Evolutionary conservation across 176 grass and related monocot genomes (phyloP).

Genomic region (Miscanthus lutarioriparius): DNA sequence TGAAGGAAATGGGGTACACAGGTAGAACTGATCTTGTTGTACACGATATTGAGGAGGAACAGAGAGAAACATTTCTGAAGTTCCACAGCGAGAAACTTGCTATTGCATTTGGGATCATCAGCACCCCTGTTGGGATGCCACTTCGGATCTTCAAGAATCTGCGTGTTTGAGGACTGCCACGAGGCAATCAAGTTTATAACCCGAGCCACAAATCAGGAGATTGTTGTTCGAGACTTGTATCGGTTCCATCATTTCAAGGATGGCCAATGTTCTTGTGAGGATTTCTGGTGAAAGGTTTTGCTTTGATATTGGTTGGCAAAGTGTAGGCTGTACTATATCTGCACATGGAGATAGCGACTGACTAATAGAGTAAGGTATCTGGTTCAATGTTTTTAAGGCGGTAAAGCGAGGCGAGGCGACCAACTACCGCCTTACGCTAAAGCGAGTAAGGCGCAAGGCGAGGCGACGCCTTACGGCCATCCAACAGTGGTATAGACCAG

Average conservation of each 20-base stretch:
- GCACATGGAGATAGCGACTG: neutral
- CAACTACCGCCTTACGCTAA: too few relatives aligned
- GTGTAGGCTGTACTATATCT: neutral
- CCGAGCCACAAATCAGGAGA: constrained; percentile 28
- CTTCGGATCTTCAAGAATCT: constrained; percentile 66
- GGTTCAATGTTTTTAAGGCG: too few relatives aligned
- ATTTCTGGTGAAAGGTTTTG: constrained; percentile 53
- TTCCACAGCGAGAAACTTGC: constrained; percentile 63
- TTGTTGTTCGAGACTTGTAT: constrained; percentile 53
- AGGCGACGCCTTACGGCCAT: too few relatives aligned
- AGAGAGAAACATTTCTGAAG: constrained; percentile 59
- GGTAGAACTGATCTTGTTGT: constrained; percentile 53
- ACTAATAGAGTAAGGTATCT: neutral
- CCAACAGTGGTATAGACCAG: too few relatives aligned
- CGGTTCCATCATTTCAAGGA: constrained; percentile 62
- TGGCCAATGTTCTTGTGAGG: constrained; percentile 50
- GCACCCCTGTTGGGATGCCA: constrained; percentile 38
- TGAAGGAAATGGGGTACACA: constrained; percentile 55
- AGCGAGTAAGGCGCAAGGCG: too few relatives aligned
- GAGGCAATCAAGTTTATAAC: constrained; percentile 53
- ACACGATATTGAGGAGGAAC: constrained; percentile 61
- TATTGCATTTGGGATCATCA: constrained; percentile 58
- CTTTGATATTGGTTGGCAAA: neutral
- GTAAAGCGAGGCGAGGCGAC: too few relatives aligned
- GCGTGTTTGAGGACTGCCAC: constrained; percentile 55